Percentiles rank a stretch among this genome's conserved stretches.
Conservation (phyloP, 2,329 filamentous ascomycete species). For the Sordariomycetes sp. region DNA sequence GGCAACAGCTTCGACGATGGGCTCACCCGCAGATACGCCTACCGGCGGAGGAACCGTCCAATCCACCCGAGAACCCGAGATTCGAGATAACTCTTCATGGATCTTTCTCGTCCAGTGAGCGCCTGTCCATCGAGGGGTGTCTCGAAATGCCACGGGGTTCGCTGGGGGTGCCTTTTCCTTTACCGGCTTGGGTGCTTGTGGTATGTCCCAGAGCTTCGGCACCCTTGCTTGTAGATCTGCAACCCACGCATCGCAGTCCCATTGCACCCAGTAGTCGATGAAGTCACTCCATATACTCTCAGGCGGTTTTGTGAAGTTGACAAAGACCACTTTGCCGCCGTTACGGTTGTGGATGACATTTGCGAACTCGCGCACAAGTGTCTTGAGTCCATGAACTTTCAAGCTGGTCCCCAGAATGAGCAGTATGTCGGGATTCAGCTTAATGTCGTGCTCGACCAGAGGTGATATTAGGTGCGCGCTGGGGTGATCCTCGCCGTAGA, state of each 20-base stretch:
- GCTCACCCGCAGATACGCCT: too few species aligned
- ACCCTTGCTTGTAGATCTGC: conserved; percentile 49
- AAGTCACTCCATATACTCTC: conserved; percentile 66
- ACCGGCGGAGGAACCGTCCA: too few species aligned
- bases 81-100: conserved; percentile 24
- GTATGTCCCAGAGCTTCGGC: conserved; percentile 49
- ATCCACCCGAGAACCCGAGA: conserved; percentile 20
- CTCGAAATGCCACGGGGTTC: conserved; percentile 32
- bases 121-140: conserved; percentile 34
- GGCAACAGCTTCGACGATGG: not conserved
- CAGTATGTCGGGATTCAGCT: conserved; percentile 55
- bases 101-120: conserved; percentile 36
- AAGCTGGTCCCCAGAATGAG: conserved; percentile 64
- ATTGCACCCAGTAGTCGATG: conserved; percentile 66
- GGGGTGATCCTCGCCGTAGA: conserved; percentile 68
- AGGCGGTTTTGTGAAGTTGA: conserved; percentile 63
- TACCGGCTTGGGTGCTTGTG: conserved; percentile 29
- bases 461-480: conserved; percentile 58
- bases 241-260: conserved; percentile 70
- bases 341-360: conserved; percentile 56
- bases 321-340: conserved; percentile 61
- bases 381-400: conserved; percentile 61
- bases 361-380: conserved; percentile 62
- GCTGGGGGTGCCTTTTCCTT: conserved; percentile 20
- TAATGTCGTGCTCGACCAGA: conserved; percentile 59